Conservation (phyloP, 139 green algal genomes). For the Spirogloea muscicola region DNA sequence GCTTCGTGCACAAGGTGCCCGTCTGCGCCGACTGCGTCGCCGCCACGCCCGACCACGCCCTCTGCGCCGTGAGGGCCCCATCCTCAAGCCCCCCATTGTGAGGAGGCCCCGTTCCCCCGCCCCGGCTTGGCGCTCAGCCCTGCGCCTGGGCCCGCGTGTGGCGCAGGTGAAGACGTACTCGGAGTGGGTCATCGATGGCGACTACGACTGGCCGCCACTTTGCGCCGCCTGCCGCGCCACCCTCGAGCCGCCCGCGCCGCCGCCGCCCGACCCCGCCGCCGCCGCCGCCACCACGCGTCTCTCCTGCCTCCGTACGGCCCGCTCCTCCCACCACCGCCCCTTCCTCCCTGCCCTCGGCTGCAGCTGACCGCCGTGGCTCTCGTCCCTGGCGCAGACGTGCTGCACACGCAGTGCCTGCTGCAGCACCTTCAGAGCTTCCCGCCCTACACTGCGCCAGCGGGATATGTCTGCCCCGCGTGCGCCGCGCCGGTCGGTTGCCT, state of each 20-base stretch:
- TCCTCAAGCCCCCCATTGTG: background rate
- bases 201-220: conserved; percentile 48
- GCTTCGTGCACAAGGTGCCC: conserved; percentile 44
- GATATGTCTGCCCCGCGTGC: conserved; percentile 36
- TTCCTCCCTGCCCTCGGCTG: background rate
- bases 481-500: conserved; percentile 5
- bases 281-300: conserved; percentile 25
- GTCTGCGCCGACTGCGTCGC: conserved; percentile 43
- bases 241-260: conserved; percentile 13
- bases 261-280: too few species aligned
- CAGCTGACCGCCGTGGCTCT: background rate
- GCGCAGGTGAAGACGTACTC: conserved; percentile 41
- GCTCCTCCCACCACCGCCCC: background rate
- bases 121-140: background rate
- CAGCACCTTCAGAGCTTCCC: conserved; percentile 44
- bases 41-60: conserved; percentile 26
- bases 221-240: conserved; percentile 24
- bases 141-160: background rate
- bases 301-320: conserved; percentile 35
- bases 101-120: background rate
- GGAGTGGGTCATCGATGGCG: conserved; percentile 49
- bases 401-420: conserved; percentile 34
- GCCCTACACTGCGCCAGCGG: conserved; percentile 34
- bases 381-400: conserved; percentile 39
- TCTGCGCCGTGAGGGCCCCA: conserved; percentile 6